phyloP scores from a whole-genome alignment of 2,329 filamentous ascomycete genomes.

The Dendrostoma leiphaemia region DNA sequence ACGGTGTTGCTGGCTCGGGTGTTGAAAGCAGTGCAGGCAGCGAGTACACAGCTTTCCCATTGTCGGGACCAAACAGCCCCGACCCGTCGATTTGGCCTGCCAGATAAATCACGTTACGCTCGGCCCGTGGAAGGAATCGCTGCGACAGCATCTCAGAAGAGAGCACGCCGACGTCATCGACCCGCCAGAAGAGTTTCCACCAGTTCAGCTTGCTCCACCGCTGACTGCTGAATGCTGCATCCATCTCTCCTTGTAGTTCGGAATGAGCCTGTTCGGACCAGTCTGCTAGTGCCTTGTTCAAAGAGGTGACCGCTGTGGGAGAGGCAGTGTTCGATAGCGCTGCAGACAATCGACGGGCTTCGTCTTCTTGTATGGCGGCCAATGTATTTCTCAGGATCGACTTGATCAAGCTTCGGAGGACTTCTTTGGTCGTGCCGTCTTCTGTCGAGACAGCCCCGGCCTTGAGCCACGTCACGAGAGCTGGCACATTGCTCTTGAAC shows the following conservation, averaged over 20 bases:
- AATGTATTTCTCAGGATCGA: conserved; percentile 61
- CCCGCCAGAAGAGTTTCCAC: conserved; percentile 96
- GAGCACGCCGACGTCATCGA: conserved; percentile 86
- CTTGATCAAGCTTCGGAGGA: conserved; percentile 63
- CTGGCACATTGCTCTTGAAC: conserved; percentile 68
- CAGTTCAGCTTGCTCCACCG: conserved; percentile 80
- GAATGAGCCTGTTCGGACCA: conserved; percentile 82
- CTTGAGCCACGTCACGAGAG: conserved; percentile 65
- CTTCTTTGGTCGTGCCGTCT: conserved; percentile 56
- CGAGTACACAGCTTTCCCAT: conserved; percentile 22
- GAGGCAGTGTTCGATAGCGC: conserved; percentile 29
- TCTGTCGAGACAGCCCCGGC: conserved; percentile 37
- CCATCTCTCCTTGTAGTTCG: conserved; percentile 78
- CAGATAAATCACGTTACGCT: conserved; percentile 79
- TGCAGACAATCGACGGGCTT: conserved; percentile 36
- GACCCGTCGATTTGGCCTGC: conserved; percentile 57
- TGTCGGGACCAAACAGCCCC: conserved; percentile 17
- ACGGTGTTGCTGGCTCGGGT: neutral
- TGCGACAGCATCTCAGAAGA: conserved; percentile 74
- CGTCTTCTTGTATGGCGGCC: conserved; percentile 48
- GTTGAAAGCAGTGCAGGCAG: conserved; percentile 21
- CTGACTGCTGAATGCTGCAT: conserved; percentile 71
- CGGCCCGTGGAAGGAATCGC: conserved; percentile 74
- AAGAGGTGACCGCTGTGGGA: conserved; percentile 39
- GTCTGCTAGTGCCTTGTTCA: conserved; percentile 59